Evolutionary conservation across 106 monocot species (phyloP), one percentile per base, ranked within the genome.

Genomic region (Gastrodia elata): DNA sequence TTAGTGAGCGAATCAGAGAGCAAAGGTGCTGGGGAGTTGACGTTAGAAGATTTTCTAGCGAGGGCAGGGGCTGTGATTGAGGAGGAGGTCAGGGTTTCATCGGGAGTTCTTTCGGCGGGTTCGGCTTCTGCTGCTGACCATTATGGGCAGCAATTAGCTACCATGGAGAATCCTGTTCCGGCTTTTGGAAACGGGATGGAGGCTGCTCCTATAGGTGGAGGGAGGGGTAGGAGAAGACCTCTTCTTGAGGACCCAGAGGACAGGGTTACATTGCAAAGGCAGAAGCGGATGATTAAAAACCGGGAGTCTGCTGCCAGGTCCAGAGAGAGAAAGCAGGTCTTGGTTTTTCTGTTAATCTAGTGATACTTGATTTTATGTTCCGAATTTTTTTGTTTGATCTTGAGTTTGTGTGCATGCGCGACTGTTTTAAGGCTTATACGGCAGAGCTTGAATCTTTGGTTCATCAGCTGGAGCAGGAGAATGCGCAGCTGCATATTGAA

Each of bases 271-370:
- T 38, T 87, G 71, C 89, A 94, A 82, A 74, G 87, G 77, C 90
- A 94, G 85, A 94, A 85, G 83, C 81, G 93, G 74, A 94, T 94
- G 93, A 90, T 94, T 39, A 94, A 90, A 80, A 94, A 94, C 68
- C 68, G 90, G 73, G 93, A 94, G 72, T 94, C 93, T 2, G 93
- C 93, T 2, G 93, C 93, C 4, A 80, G 90, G 71, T 94, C 93
- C 14, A 87, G 93, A 81, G 93, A 94, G 85, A 79, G 90, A 61
- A 94, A 94, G 55, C 90, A 94, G 90, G 93, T 93, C 36, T 22
- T 38, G 20, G 6, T 8, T 67, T 35, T 32, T 39, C 36, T 40
- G 69, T 69, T 25, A 40, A 69, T 69, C 22, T 69, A 69, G 2
- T 25, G 69, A 69, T 40, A 6, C 20, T 3, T 13, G 24, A 2